Evolutionary conservation across 805 yeast genomes (phyloP), one percentile per base, ranked within the genome.

Genomic region (Candida qinlingensis): DNA sequence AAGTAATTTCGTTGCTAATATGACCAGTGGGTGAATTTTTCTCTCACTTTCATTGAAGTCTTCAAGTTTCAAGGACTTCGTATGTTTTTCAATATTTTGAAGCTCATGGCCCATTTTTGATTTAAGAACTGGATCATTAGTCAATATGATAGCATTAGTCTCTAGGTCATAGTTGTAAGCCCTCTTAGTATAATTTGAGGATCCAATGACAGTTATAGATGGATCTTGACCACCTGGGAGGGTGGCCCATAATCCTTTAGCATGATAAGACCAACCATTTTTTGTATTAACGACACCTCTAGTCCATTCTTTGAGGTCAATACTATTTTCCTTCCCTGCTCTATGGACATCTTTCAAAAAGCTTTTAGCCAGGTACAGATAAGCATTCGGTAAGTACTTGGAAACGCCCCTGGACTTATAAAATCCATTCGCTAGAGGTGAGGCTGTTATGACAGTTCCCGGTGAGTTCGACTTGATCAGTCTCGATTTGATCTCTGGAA

Each of bases 181-280:
- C 52, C 99, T 74, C 53, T 85, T 79, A 0, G 99, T 94, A 65
- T 90, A 94, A 64, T 94, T 94, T 0, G 97, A 89, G 1, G 96
- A 87, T 0, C 99, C 99, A 44, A 94, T 75, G 6, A 91, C 80
- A 0, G 97, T 87, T 10, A 88, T 68, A 19, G 84, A 74, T 2
- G 97, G 97, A 10, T 62, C 60, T 0, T 57, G 53, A 41, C 80
- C 85, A 2, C 68, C 73, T 0, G 89, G 85, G 10, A 72, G 70
- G 7, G 79, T 72, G 0, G 87, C 68, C 98, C 98, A 94, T 5
- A 92, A 69, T 1, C 99, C 99, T 63, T 94, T 94, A 11, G 99
- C 98, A 62, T 94, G 99, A 65, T 94, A 94, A 0, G 97, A 87
- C 98, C 99, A 92, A 1, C 99, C 99, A 30, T 73, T 76, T 0